These are phyloP conservation scores for Melanogaster broomeanus DNA, from an alignment of 768 basidiomycete species.

Conservation along the genomic window DNA sequence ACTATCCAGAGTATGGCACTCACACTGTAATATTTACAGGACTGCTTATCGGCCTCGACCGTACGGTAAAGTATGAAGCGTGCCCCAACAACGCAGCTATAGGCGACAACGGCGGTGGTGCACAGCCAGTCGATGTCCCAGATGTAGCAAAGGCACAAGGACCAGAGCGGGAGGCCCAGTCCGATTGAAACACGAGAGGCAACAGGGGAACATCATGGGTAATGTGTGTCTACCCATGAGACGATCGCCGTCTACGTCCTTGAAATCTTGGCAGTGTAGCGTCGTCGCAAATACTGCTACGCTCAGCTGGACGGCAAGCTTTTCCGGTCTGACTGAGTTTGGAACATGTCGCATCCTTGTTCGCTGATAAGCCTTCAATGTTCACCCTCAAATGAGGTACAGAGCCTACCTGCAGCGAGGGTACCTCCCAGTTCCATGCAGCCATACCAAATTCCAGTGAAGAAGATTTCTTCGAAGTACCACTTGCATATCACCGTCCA, in stretches of 20 bases:
- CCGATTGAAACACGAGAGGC: conserved; percentile 36
- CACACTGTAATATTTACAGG: conserved; percentile 41
- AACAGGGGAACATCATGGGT: conserved; percentile 45
- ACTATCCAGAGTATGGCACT: conserved; percentile 5
- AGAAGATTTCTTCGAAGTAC: conserved; percentile 40
- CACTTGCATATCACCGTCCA: conserved; percentile 38
- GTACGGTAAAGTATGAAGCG: conserved; percentile 34
- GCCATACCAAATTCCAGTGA: conserved; percentile 40
- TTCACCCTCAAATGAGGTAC: background rate
- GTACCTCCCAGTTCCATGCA: conserved; percentile 41
- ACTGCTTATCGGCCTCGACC: conserved; percentile 32
- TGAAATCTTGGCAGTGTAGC: conserved; percentile 51
- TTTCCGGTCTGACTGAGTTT: conserved; percentile 28
- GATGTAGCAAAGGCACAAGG: conserved; percentile 29
- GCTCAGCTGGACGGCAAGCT: conserved; percentile 37
- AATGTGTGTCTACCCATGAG: conserved; percentile 42
- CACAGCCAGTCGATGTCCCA: conserved; percentile 37
- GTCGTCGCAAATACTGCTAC: conserved; percentile 44
- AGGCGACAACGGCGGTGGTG: conserved; percentile 28
- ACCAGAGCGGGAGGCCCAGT: conserved; percentile 40
- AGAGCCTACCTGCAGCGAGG: conserved; percentile 35
- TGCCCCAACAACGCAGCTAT: conserved; percentile 35
- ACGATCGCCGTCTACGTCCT: conserved; percentile 44
- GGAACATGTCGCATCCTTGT: conserved; percentile 24
- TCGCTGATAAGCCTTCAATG: background rate